Evolutionary conservation across 306 rosid species (phyloP).

Genomic region (Lotus japonicus): DNA sequence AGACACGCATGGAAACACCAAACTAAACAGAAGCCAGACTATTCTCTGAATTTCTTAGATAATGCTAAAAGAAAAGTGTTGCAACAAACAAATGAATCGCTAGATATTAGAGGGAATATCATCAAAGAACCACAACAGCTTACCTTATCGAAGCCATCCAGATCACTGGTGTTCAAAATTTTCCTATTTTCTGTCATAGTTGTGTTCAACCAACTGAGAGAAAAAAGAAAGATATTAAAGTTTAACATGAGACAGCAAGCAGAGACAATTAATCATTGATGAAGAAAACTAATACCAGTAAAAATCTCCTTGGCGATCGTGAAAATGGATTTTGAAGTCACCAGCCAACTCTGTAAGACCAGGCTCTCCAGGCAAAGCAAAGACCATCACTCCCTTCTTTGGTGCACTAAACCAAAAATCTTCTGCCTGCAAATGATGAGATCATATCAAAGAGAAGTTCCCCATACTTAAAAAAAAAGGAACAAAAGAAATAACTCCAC

Average conservation of each 20-base stretch:
- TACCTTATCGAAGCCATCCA: slow-evolving; percentile 97
- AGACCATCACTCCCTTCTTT: slow-evolving; percentile 97
- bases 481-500: background rate
- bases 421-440: slow-evolving; percentile 59
- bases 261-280: background rate
- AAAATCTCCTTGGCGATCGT: slow-evolving; percentile 96
- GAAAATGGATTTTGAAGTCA: slow-evolving; percentile 94
- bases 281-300: slow-evolving; percentile 52
- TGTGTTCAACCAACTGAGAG: slow-evolving; percentile 83
- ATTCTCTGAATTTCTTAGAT: background rate
- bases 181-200: slow-evolving; percentile 89
- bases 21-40: slow-evolving; percentile 11
- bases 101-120: slow-evolving; percentile 2
- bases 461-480: background rate
- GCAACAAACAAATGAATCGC: background rate
- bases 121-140: background rate
- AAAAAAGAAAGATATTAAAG: slow-evolving; percentile 26
- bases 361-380: slow-evolving; percentile 95
- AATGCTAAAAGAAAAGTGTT: background rate
- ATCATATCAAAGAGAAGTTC: slow-evolving; percentile 12
- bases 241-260: background rate
- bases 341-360: slow-evolving; percentile 88
- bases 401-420: slow-evolving; percentile 97
- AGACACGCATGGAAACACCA: background rate
- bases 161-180: slow-evolving; percentile 61